Conservation (phyloP, 1,284 basidiomycete genomes). For the Kwoniella shivajii region DNA sequence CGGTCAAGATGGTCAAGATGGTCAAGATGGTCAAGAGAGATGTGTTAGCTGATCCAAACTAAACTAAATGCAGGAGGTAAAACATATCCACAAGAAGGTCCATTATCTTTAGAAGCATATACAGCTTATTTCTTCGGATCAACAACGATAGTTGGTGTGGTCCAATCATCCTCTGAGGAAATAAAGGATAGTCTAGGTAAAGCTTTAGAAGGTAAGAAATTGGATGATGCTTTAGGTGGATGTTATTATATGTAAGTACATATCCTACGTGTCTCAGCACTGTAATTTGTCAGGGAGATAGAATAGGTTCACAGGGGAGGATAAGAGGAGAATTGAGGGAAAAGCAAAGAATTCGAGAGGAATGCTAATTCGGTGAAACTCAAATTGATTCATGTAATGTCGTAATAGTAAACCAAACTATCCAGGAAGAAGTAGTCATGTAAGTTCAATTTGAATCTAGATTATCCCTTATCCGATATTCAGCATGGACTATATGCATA, state of each 20-base stretch:
- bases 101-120: conserved; percentile 63
- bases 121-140: conserved; percentile 69
- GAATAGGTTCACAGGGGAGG: too few species aligned
- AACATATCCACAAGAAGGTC: conserved; percentile 80
- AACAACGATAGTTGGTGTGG: conserved; percentile 73
- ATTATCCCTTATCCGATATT: not conserved
- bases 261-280: not conserved
- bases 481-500: not conserved
- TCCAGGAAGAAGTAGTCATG: conserved; percentile 88
- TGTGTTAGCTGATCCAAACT: too few species aligned
- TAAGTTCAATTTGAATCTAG: conserved; percentile 60
- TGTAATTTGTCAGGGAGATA: not conserved
- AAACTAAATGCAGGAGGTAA: conserved; percentile 64
- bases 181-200: conserved; percentile 22
- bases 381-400: not conserved
- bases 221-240: conserved; percentile 73
- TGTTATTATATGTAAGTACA: conserved; percentile 72
- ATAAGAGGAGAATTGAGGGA: too few species aligned
- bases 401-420: conserved; percentile 82
- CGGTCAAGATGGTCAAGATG: too few species aligned
- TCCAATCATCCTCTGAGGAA: conserved; percentile 38
- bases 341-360: too few species aligned
- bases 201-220: conserved; percentile 56
- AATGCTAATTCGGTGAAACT: too few species aligned
- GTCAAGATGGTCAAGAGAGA: too few species aligned